Base-by-base conservation (phyloP, 345 rosid species). In the Luvunga scandens region DNA sequence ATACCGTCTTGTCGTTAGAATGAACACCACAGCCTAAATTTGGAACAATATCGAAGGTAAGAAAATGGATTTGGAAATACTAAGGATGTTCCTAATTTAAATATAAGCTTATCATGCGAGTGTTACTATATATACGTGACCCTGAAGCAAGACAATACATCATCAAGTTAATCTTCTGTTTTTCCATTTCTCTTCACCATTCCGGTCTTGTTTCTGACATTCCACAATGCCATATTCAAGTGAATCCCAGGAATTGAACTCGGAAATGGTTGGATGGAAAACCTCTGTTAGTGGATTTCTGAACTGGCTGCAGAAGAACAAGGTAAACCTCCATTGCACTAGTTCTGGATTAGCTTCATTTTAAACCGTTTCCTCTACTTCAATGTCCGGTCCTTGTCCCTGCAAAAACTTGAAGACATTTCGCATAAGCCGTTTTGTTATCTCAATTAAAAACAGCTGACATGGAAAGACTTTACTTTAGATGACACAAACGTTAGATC, bases 11-110 rank as follows among this genome's bases (percentile, higher is more conserved):
- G 59, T 28, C 36, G 67, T 33, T 7, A 48, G 64, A 42, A 61
- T 14, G 8, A 72, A 69, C 57, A 50, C 55, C 56, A 24, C 18
- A 75, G 71, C 73, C 74, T 59, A 33, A 72, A 48, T 33, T 60
- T 60, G 63, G 27, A 27, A 62, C 66, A 38, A 66, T 34, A 50
- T 60, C 13, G 71, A 72, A 77, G 24, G 57, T 36, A 80, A 66
- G 75, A 81, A 81, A 77, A 57, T 14, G 7, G 31, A 34, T 77
- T 33, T 10, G 66, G 64, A 77, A 77, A 77, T 42, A 59, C 62
- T 73, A 62, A 73, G 75, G 71, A 66, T 66, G 18, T 60, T 77
- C 80, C 83, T 67, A 71, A 72, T 67, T 77, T 66, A 10, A 77
- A 81, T 73, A 78, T 73, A 77, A 45, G 28, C 70, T 19, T 42